Percentiles rank a stretch among this genome's conserved stretches.
Evolutionary conservation across 1,284 basidiomycete species (phyloP).

Genomic region (Macrocystidia cucumis): DNA sequence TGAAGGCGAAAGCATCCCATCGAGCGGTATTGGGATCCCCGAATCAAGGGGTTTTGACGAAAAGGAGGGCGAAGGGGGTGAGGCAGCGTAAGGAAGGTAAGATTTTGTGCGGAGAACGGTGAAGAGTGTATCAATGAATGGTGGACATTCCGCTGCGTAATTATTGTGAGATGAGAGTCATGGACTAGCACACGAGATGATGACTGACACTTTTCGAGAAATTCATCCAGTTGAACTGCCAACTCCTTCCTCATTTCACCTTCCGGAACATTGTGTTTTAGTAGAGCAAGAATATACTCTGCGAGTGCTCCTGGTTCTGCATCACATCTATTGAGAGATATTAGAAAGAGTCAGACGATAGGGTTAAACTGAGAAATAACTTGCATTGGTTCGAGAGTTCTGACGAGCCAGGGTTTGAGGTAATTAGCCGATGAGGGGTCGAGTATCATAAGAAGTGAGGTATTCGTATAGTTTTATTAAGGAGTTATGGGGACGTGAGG

Average conservation of each 20-base stretch:
- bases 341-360: constrained; percentile 10
- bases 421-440: constrained; percentile 54
- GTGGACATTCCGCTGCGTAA: constrained; percentile 48
- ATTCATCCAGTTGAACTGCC: constrained; percentile 77
- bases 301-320: constrained; percentile 92
- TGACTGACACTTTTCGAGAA: constrained; percentile 75
- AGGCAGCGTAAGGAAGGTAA: constrained; percentile 60
- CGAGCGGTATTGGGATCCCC: constrained; percentile 75
- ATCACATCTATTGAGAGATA: constrained; percentile 65
- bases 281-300: constrained; percentile 91
- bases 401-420: constrained; percentile 78
- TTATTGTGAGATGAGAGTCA: constrained; percentile 14
- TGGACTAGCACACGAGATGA: constrained; percentile 5
- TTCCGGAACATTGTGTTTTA: constrained; percentile 85
- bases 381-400: constrained; percentile 82
- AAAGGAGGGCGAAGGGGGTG: constrained; percentile 30
- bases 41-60: constrained; percentile 35
- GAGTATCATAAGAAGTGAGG: constrained; percentile 44
- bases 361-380: constrained; percentile 10
- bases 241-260: constrained; percentile 80
- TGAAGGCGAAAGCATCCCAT: constrained; percentile 45
- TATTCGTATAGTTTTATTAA: constrained; percentile 1
- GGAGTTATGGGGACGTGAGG: constrained; percentile 1
- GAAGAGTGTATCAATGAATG: constrained; percentile 84
- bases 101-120: constrained; percentile 75